Evolutionary conservation across 2,329 filamentous ascomycete species (phyloP).

Genomic region (Diaporthe sp.): DNA sequence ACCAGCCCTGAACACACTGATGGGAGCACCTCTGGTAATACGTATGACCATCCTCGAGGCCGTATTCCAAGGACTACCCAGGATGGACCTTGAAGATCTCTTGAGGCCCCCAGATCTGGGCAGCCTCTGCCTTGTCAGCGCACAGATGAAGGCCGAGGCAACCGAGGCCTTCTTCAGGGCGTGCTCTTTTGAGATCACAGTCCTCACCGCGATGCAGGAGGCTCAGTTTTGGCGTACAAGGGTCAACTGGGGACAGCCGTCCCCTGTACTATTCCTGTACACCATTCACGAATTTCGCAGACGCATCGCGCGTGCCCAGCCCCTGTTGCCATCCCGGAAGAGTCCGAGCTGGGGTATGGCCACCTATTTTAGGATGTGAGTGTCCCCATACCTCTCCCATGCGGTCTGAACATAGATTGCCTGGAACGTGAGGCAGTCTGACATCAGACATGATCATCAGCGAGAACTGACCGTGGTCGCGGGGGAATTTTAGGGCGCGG

Average conservation of each 20-base stretch:
- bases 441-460: neutral
- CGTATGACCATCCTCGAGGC: neutral
- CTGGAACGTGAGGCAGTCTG: too few species aligned
- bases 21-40: too few species aligned
- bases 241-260: neutral
- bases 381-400: neutral
- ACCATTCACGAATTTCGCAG: neutral
- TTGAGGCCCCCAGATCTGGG: neutral
- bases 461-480: neutral
- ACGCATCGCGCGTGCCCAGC: neutral
- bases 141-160: neutral
- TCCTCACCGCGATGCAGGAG: neutral
- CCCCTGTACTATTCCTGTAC: neutral
- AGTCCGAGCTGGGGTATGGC: neutral
- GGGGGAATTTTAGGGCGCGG: neutral
- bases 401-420: too few species aligned
- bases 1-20: neutral
- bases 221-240: rapidly evolving
- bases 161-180: neutral
- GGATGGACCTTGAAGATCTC: neutral
- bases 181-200: neutral
- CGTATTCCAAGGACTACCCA: neutral
- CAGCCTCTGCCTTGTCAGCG: neutral
- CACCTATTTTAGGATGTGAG: neutral
- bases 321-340: neutral